Evolutionary conservation across 495 filamentous ascomycete genomes (phyloP), one percentile per base, ranked within the genome.

Genomic region (Tricharina praecox): DNA sequence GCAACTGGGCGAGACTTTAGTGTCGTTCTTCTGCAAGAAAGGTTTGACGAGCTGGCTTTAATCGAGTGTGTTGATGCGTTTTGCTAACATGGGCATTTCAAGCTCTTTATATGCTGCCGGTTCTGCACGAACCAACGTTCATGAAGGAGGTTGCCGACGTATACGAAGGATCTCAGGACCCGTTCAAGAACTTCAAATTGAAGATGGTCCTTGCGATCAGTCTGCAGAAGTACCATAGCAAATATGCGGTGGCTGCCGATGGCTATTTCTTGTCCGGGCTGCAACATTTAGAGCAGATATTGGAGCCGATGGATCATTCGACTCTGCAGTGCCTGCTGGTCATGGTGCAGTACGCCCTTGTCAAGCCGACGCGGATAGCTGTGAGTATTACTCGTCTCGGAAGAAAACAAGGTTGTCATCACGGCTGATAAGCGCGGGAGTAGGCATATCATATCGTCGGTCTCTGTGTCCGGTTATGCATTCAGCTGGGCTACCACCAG

Each of bases 151-250:
- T 92, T 21, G 74, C 85, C 38, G 76, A 80, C 48, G 84, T 93
- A 15, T 88, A 86, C 56, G 68, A 72, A 47, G 81, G 80, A 15
- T 80, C 78, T 10, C 68, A 63, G 7, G 81, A 90, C 58, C 72
- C 84, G 2, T 85, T 82, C 61, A 72, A 86, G 52, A 84, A 88
- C 47, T 96, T 94, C 53, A 74, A 84, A 35, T 60, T 88, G 30
- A 78, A 82, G 47, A 82, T 94, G 74, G 84, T 92, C 23, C 73
- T 94, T 56, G 88, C 88, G 2, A 90, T 93, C 52, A 84, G 81
- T 62, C 76, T 94, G 68, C 86, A 93, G 59, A 92, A 85, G 60
- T 67, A 93, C 53, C 82, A 83, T 58, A 67, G 74, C 1, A 73
- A 74, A 38, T 94, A 82, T 61, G 82, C 83, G 28, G 82, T 82